Evolutionary conservation across 306 rosid species (phyloP).

Genomic region (Sicyos baderoa): DNA sequence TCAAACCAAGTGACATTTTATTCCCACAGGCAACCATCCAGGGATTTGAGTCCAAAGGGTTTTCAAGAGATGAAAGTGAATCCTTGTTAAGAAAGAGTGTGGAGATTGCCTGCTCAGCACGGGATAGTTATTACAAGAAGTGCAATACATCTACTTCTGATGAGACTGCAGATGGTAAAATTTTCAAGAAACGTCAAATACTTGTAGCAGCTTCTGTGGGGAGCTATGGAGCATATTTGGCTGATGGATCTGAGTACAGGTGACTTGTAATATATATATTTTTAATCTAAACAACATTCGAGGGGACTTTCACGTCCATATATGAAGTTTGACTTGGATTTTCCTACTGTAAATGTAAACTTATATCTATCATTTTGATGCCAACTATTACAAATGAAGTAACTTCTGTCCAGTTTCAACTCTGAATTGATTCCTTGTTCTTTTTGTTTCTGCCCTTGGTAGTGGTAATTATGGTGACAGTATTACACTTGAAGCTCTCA

Average conservation of each 20-base stretch:
- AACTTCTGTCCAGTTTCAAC: background rate
- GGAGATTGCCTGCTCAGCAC: constrained; percentile 63
- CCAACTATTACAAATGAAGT: background rate
- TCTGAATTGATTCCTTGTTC: constrained; percentile 5
- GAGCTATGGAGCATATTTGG: constrained; percentile 84
- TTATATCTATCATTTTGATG: background rate
- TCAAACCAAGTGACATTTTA: background rate
- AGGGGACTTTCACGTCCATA: background rate
- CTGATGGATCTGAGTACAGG: constrained; percentile 45
- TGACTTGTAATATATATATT: background rate
- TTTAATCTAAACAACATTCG: background rate
- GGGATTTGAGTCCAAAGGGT: constrained; percentile 81
- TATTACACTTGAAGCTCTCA: constrained; percentile 45
- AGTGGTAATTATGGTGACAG: constrained; percentile 76
- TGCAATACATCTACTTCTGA: constrained; percentile 45
- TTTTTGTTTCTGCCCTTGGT: constrained; percentile 14
- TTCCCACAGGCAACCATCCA: constrained; percentile 68
- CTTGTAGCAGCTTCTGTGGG: constrained; percentile 87
- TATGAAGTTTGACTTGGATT: constrained; percentile 11
- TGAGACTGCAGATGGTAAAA: constrained; percentile 28
- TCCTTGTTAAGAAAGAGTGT: constrained; percentile 63
- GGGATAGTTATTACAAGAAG: constrained; percentile 47
- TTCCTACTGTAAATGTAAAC: background rate
- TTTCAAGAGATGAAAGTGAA: constrained; percentile 59
- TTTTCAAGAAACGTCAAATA: constrained; percentile 39